Evolutionary conservation across 169 alveolate species (phyloP).

Genomic region (Cryptosporidium ubiquitum): DNA sequence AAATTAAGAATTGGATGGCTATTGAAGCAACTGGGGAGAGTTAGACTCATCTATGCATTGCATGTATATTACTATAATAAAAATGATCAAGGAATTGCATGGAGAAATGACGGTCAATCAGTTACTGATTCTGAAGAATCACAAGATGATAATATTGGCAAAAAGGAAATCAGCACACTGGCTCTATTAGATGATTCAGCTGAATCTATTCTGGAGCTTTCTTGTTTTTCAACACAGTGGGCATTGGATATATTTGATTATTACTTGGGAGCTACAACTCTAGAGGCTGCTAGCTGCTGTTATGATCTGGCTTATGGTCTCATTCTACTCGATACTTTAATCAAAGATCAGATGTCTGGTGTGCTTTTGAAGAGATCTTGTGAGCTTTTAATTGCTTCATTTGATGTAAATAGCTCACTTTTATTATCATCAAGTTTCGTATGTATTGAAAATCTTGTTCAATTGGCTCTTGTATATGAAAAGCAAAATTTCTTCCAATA

Average conservation of each 20-base stretch:
- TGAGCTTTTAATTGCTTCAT: conserved; percentile 56
- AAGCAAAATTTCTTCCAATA: background rate
- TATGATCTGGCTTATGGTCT: conserved; percentile 59
- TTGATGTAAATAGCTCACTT: conserved; percentile 59
- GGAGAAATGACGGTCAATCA: background rate
- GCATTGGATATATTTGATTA: conserved; percentile 72
- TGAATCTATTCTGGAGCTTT: conserved; percentile 48
- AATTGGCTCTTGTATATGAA: conserved; percentile 58
- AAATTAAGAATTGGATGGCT: conserved; percentile 67
- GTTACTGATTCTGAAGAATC: background rate
- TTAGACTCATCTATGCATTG: conserved; percentile 30
- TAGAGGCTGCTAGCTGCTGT: conserved; percentile 68
- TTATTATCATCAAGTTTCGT: background rate
- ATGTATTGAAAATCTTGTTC: conserved; percentile 62
- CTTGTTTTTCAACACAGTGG: conserved; percentile 67
- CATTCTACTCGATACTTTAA: conserved; percentile 2
- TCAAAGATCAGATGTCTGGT: conserved; percentile 15
- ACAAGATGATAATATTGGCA: background rate
- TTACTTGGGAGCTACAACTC: conserved; percentile 64
- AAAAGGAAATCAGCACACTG: conserved; percentile 20
- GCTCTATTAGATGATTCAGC: conserved; percentile 37
- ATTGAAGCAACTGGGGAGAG: conserved; percentile 53
- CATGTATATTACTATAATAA: conserved; percentile 15
- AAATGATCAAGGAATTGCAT: background rate
- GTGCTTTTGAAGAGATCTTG: conserved; percentile 58